Conservation (phyloP, 257 asterid genomes). For the Jaltomata sinuosa region DNA sequence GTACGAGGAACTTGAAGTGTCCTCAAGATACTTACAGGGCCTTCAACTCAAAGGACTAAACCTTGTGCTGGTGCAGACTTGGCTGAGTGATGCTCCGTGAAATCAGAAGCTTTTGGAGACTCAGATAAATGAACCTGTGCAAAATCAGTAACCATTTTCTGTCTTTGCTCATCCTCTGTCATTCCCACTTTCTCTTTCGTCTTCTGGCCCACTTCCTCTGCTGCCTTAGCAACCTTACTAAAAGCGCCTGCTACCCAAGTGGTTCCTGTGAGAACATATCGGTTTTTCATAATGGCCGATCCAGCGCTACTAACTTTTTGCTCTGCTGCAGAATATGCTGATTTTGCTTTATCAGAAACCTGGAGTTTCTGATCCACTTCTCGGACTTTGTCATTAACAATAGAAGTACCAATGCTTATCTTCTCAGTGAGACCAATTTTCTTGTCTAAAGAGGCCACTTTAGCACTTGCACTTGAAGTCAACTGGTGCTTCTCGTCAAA, state of each 20-base stretch:
- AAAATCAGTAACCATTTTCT: slow-evolving; percentile 77
- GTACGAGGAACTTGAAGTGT: not conserved
- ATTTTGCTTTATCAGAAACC: slow-evolving; percentile 80
- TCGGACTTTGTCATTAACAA: slow-evolving; percentile 70
- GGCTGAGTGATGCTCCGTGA: slow-evolving; percentile 43
- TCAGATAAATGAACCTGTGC: slow-evolving; percentile 78
- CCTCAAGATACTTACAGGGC: slow-evolving; percentile 1
- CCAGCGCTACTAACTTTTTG: slow-evolving; percentile 78
- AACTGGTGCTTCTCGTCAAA: slow-evolving; percentile 80
- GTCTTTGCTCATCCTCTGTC: slow-evolving; percentile 72
- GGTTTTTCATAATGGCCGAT: slow-evolving; percentile 79
- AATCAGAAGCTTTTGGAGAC: slow-evolving; percentile 56
- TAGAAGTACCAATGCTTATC: slow-evolving; percentile 61
- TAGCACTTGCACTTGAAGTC: slow-evolving; percentile 78
- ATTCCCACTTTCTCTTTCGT: slow-evolving; percentile 73
- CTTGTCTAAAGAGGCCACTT: slow-evolving; percentile 61
- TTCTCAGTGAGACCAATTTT: slow-evolving; percentile 76
- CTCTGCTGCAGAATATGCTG: slow-evolving; percentile 79
- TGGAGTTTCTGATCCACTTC: slow-evolving; percentile 88
- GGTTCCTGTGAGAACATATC: slow-evolving; percentile 72
- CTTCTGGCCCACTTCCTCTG: slow-evolving; percentile 83
- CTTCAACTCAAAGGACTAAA: slow-evolving; percentile 44
- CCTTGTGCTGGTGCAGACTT: slow-evolving; percentile 60
- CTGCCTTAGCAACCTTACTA: slow-evolving; percentile 67
- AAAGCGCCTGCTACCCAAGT: slow-evolving; percentile 89